Evolutionary conservation across 768 basidiomycete genomes (phyloP), one percentile per base, ranked within the genome.

Genomic region (Amanita pseudoporphyria): DNA sequence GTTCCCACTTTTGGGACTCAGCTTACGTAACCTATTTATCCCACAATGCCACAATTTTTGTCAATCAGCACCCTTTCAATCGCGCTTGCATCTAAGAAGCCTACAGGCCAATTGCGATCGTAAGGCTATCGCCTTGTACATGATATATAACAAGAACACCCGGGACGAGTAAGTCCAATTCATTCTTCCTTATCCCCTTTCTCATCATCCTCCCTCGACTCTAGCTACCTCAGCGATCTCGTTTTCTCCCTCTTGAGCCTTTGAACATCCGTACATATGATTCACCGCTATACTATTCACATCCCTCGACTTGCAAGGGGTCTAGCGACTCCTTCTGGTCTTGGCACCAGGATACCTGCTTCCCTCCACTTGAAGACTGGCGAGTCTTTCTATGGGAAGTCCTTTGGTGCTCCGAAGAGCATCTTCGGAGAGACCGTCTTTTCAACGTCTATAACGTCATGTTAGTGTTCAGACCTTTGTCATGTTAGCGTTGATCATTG

Each of bases 361-460:
- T 74, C 81, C 1, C 74, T 99, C 22, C 94, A 97, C 68, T 76
- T 99, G 44, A 93, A 94, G 68, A 83, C 88, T 13, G 96, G 96
- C 43, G 85, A 99, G 67, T 87, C 87, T 6, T 99, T 96, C 77
- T 62, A 71, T 45, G 96, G 96, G 18, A 79, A 79, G 36, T 85
- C 86, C 4, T 99, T 99, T 64, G 96, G 96, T 55, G 82, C 87
- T 21, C 81, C 82, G 38, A 82, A 74, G 59, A 92, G 88, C 61
- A 79, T 83, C 47, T 98, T 79, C 68, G 96, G 96, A 47, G 96
- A 99, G 73, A 96, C 95, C 1, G 96, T 99, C 24, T 99, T 99
- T 68, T 95, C 92, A 12, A 99, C 96, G 28, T 94, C 92, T 37
- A 99, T 99, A 64, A 99, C 96, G 1, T 96, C 93, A 35, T 99